Evolutionary conservation across 345 rosid genomes (phyloP).

Genomic region (Stellera chamaejasme): DNA sequence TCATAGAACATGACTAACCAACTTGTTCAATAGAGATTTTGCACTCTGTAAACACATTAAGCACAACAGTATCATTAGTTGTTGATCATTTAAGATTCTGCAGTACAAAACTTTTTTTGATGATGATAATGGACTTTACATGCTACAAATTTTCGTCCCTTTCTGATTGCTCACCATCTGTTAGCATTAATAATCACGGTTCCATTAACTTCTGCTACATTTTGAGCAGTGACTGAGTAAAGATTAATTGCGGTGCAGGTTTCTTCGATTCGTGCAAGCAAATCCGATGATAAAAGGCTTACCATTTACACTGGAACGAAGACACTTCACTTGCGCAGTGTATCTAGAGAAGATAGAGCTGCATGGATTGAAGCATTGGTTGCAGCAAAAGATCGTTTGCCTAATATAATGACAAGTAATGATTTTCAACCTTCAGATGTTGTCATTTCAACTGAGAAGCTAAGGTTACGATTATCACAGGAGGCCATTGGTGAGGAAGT

Average conservation of each 20-base stretch:
- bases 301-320: slow-evolving; percentile 92
- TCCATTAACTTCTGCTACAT: background rate
- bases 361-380: slow-evolving; percentile 81
- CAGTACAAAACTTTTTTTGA: no score
- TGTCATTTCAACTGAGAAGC: slow-evolving; percentile 77
- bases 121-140: no score
- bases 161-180: no score
- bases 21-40: no score
- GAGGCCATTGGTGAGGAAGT: slow-evolving; percentile 66
- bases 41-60: no score
- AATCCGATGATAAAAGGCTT: slow-evolving; percentile 95
- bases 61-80: no score
- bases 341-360: slow-evolving; percentile 69
- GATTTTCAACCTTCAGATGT: slow-evolving; percentile 67
- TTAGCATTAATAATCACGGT: no score
- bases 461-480: slow-evolving; percentile 58
- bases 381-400: slow-evolving; percentile 81
- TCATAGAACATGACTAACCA: no score
- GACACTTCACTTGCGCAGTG: slow-evolving; percentile 87
- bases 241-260: slow-evolving; percentile 44
- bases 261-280: slow-evolving; percentile 88
- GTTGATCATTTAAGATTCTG: no score
- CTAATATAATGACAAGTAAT: slow-evolving; percentile 48
- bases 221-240: slow-evolving; percentile 13
- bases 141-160: no score